Conservation (phyloP, 371 early-diverging fungal genomes). For the Phascolomyces articulosus region DNA sequence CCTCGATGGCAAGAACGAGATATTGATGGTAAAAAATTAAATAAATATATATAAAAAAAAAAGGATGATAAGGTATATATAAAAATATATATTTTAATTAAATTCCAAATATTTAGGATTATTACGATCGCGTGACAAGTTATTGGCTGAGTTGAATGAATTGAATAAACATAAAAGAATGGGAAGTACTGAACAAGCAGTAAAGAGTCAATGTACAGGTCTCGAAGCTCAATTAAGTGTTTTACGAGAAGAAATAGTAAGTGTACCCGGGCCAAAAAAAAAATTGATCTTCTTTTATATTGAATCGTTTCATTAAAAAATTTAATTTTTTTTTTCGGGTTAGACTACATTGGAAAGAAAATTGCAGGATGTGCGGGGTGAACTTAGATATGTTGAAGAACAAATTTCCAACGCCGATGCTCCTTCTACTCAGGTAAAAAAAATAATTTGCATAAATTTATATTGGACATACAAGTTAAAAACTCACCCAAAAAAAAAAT, state of each 20-base stretch:
- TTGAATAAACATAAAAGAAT: conserved; percentile 73
- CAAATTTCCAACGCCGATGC: conserved; percentile 7
- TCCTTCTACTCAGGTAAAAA: conserved; percentile 9
- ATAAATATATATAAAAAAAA: no score
- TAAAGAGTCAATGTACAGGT: conserved; percentile 62
- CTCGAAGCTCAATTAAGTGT: conserved; percentile 62
- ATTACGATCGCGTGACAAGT: conserved; percentile 68
- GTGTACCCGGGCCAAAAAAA: not conserved
- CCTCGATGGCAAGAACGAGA: conserved; percentile 90
- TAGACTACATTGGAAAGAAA: conserved; percentile 15
- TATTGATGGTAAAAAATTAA: conserved; percentile 57
- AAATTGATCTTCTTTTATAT: not conserved
- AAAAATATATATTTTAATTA: no score
- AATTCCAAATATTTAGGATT: no score
- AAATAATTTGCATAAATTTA: not conserved
- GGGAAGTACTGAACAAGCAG: conserved; percentile 65
- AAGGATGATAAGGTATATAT: no score
- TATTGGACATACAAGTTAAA: not conserved
- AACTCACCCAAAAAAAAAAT: no score
- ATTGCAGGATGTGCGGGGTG: conserved; percentile 7
- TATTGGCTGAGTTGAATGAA: conserved; percentile 72
- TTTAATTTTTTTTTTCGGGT: not conserved
- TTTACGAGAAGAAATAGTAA: conserved; percentile 64
- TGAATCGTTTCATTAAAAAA: not conserved
- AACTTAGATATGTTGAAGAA: conserved; percentile 10